Evolutionary conservation across 208 protist species (phyloP).

Genomic region (Trypanosoma boissoni): DNA sequence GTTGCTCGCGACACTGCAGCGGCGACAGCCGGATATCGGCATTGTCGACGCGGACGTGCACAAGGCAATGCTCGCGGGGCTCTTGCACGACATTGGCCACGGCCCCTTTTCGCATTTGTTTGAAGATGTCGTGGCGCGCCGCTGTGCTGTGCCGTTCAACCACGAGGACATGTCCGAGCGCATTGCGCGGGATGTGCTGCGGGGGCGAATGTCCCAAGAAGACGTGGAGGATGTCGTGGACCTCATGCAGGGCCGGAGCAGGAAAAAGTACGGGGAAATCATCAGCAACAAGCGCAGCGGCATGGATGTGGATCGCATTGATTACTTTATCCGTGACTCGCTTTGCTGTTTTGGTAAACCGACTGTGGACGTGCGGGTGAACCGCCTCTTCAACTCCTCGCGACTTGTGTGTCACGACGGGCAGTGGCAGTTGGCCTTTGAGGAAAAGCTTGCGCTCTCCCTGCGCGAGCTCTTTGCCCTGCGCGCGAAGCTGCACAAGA

Average conservation of each 20-base stretch:
- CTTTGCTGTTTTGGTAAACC: conserved; percentile 89
- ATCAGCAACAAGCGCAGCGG: conserved; percentile 92
- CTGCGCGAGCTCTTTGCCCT: conserved; percentile 95
- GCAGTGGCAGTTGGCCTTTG: conserved; percentile 87
- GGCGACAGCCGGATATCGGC: conserved; percentile 90
- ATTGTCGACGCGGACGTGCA: conserved; percentile 81
- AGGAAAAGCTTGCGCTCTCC: conserved; percentile 81
- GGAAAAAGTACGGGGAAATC: conserved; percentile 68
- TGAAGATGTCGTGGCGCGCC: conserved; percentile 82
- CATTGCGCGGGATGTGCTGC: conserved; percentile 56
- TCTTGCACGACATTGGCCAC: conserved; percentile 96
- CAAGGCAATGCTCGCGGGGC: conserved; percentile 91
- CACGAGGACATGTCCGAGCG: conserved; percentile 86
- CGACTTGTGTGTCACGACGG: conserved; percentile 76
- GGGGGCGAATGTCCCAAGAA: conserved; percentile 31
- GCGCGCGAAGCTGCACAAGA: conserved; percentile 95
- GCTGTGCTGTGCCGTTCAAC: conserved; percentile 65
- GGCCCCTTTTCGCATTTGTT: conserved; percentile 97
- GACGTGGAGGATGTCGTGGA: conserved; percentile 63
- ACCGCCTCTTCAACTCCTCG: conserved; percentile 79
- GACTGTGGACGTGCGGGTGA: conserved; percentile 81
- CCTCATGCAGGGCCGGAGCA: conserved; percentile 56
- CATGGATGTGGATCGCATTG: conserved; percentile 97
- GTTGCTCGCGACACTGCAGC: conserved; percentile 73
- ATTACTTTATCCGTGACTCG: conserved; percentile 96